These are phyloP conservation scores for Calcarisporium arbuscula DNA, from an alignment of 2,329 filamentous ascomycete species.

Conservation along the genomic window DNA sequence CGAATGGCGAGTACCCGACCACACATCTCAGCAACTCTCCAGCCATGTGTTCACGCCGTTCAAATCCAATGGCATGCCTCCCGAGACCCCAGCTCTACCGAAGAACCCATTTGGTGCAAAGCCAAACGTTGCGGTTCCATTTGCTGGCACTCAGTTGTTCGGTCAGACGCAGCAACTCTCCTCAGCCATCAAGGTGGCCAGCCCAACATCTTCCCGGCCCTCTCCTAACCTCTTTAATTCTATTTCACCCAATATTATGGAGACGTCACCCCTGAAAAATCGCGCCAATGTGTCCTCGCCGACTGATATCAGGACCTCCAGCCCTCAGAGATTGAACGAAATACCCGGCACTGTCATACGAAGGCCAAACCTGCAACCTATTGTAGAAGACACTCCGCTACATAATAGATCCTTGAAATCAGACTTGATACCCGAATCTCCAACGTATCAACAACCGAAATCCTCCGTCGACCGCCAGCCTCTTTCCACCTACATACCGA, in stretches of 20 bases:
- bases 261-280: constrained; percentile 44
- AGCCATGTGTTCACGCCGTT: constrained; percentile 24
- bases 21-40: constrained; percentile 26
- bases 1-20: constrained; percentile 30
- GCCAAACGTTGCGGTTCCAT: constrained; percentile 24
- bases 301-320: constrained; percentile 32
- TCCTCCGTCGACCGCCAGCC: constrained; percentile 23
- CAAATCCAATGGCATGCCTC: constrained; percentile 19
- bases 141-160: constrained; percentile 45
- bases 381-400: constrained; percentile 20
- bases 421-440: constrained; percentile 32
- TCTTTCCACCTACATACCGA: constrained; percentile 36
- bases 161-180: constrained; percentile 47
- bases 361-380: constrained; percentile 12
- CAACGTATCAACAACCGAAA: constrained; percentile 18
- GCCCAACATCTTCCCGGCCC: constrained; percentile 52
- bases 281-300: constrained; percentile 42
- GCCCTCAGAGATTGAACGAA: constrained; percentile 29
- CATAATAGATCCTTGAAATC: constrained; percentile 17
- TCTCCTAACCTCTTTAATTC: constrained; percentile 44
- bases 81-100: constrained; percentile 44
- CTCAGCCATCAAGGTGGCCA: constrained; percentile 42
- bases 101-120: constrained; percentile 42
- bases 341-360: constrained; percentile 20
- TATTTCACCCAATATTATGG: constrained; percentile 38